phyloP scores from a whole-genome alignment of 352 stramenopile genomes.

The Globisporangium parvum region DNA sequence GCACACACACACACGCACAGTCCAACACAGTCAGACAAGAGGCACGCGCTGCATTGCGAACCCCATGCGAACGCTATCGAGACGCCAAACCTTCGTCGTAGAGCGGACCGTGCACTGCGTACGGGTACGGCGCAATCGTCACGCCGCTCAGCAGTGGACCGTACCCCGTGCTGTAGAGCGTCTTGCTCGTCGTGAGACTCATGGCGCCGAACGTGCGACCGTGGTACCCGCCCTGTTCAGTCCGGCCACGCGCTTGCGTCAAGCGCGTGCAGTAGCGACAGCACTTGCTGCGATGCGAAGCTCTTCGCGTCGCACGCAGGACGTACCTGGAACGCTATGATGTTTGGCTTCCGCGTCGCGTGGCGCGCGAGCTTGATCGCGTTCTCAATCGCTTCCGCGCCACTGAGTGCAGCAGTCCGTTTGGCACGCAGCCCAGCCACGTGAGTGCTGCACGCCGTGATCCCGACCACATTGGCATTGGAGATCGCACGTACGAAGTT shows the following conservation, averaged over 20 bases:
- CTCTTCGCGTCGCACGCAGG: too few relatives aligned
- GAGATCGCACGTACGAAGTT: conserved; percentile 41
- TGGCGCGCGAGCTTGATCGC: conserved; percentile 90
- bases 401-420: too few relatives aligned
- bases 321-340: conserved; percentile 85
- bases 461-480: too few relatives aligned
- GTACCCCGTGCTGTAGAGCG: conserved; percentile 84
- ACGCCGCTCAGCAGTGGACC: conserved; percentile 81
- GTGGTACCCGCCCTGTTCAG: conserved; percentile 78
- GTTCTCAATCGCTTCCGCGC: conserved; percentile 91
- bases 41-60: background rate
- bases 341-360: conserved; percentile 80
- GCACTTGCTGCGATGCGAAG: too few relatives aligned
- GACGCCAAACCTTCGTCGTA: background rate
- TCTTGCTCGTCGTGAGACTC: conserved; percentile 90
- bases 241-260: too few relatives aligned
- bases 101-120: conserved; percentile 29
- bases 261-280: too few relatives aligned
- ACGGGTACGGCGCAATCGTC: conserved; percentile 85
- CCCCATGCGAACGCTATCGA: too few relatives aligned
- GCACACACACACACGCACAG: background rate
- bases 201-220: conserved; percentile 89
- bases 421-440: too few relatives aligned
- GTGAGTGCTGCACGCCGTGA: too few relatives aligned
- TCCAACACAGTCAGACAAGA: too few relatives aligned